These are phyloP conservation scores for Fusarium brevicatenulatum DNA, from an alignment of 2,329 filamentous ascomycete genomes.

Conservation along the genomic window DNA sequence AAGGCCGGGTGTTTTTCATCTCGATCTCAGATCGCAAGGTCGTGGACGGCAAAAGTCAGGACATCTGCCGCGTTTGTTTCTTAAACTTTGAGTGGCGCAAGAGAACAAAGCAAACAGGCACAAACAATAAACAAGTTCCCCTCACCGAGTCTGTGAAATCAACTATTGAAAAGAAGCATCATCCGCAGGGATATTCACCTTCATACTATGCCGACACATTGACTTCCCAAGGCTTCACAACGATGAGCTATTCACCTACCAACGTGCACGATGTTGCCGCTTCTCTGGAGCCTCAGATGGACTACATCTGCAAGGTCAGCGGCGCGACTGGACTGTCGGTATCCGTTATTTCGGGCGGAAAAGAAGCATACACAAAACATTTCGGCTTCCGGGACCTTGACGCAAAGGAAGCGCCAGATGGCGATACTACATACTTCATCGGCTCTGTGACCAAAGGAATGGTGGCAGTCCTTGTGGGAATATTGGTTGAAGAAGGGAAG, in stretches of 20 bases:
- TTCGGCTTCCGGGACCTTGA: neutral
- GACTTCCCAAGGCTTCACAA: no score
- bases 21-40: neutral
- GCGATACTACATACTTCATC: neutral
- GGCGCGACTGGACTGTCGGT: fast-evolving
- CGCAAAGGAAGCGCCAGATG: neutral
- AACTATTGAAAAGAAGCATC: neutral
- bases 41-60: neutral
- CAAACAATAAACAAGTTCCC: neutral
- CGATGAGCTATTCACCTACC: no score
- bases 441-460: neutral
- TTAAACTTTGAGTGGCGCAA: neutral
- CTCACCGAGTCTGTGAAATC: fast-evolving
- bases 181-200: no score
- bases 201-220: no score
- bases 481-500: neutral
- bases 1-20: fast-evolving
- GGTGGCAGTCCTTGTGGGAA: fast-evolving
- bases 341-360: neutral
- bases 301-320: neutral
- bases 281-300: neutral
- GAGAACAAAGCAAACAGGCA: neutral
- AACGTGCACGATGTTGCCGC: fast-evolving
- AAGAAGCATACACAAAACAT: neutral
- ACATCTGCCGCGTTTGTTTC: neutral